Evolutionary conservation across 306 rosid genomes (phyloP).

Genomic region (Phaseolus lunatus): DNA sequence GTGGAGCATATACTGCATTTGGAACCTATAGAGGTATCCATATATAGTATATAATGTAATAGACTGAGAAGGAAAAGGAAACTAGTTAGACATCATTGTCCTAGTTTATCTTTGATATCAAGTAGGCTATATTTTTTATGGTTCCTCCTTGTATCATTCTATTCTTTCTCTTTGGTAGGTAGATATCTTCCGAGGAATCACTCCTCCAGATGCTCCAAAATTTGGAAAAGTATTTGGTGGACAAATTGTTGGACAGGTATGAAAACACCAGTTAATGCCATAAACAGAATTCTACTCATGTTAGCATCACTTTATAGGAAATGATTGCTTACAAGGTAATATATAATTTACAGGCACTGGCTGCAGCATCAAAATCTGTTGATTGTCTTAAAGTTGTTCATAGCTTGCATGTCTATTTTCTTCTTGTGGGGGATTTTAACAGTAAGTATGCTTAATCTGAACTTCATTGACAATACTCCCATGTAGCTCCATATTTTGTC

Average conservation of each 20-base stretch:
- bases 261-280: conserved; percentile 38
- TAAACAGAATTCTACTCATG: conserved; percentile 8
- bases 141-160: conserved; percentile 34
- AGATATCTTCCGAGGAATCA: conserved; percentile 85
- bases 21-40: conserved; percentile 85
- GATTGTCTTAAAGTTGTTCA: conserved; percentile 88
- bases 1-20: conserved; percentile 89
- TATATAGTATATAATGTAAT: conserved; percentile 11
- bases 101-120: conserved; percentile 35
- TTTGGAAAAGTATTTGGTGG: conserved; percentile 97
- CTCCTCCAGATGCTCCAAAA: conserved; percentile 78
- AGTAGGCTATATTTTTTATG: conserved; percentile 2
- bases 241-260: conserved; percentile 90
- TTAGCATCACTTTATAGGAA: conserved; percentile 33
- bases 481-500: conserved; percentile 13
- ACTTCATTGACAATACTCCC: conserved; percentile 33
- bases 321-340: conserved; percentile 40
- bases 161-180: conserved; percentile 58
- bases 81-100: conserved; percentile 14
- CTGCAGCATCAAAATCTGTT: conserved; percentile 97
- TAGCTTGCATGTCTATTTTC: conserved; percentile 89
- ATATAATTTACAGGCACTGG: conserved; percentile 75
- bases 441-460: conserved; percentile 62
- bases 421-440: conserved; percentile 84
- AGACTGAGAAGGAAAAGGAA: conserved; percentile 21